Evolutionary conservation across 371 early-diverging fungal species (phyloP), one percentile per base, ranked within the genome.

Genomic region (Rozella allomycis): DNA sequence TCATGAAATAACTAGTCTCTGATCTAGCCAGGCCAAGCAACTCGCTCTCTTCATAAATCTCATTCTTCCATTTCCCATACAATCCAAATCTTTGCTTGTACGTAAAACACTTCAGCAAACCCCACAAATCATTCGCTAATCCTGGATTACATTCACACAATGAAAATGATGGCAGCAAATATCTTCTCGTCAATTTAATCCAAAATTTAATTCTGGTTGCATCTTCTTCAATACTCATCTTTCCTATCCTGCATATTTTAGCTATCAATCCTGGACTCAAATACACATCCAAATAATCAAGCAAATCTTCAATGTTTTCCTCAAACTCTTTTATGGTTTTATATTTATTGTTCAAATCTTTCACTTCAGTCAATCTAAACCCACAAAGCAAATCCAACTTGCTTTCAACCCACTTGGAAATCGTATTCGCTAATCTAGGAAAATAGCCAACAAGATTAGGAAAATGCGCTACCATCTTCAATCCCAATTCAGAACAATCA

Each of bases 31-130:
- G 23, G 6, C 23, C 23, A 23, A 23, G 23, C 23, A 23, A 23
- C 8, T n/a, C n/a, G n/a, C n/a, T 29, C 26, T 55, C 49, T 16
- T 59, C 52, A 37, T 67, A 67, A 21, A 66, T 55, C 10, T 60
- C 55, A 20, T 52, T 54, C 21, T 60, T 62, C 88, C 88, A 87
- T 38, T 78, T 74, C 11, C 72, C 73, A 41, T 83, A 87, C 6
- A 85, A 47, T 1, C 58, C 64, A 41, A 54, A 64, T 9, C 84
- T 60, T 37, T 63, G 65, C 42, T 65, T 58, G 28, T 65, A 72
- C 7, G 69, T 58, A 21, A 73, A 48, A 8, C 39, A 40, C 10
- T 66, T 67, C 7, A 83, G 34, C 0, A 87, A 41, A 28, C 60
- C 52, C 84, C 85, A 87, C 3, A 80, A 47, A 28, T 74, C 73